Percentiles rank a stretch among this genome's conserved stretches.
phyloP scores from a whole-genome alignment of 2,329 filamentous ascomycete genomes.

The Clarireedia sp. region DNA sequence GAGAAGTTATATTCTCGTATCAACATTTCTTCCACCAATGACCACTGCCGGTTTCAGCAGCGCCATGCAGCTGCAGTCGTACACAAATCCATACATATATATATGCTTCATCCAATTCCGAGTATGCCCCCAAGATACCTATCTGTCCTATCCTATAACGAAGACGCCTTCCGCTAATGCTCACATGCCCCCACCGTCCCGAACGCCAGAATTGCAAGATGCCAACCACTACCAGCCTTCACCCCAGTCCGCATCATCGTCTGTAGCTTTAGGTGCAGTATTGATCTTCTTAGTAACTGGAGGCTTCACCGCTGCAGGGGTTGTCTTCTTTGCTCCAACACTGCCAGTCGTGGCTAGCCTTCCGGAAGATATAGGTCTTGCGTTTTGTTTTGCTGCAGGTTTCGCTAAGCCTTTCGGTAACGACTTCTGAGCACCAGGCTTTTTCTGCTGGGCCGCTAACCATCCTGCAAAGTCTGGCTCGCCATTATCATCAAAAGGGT shows the following conservation, averaged over 20 bases:
- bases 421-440: slow-evolving; percentile 43
- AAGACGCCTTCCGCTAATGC: slow-evolving; percentile 2
- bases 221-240: slow-evolving; percentile 50
- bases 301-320: slow-evolving; percentile 16
- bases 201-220: not conserved
- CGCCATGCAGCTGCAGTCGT: not conserved
- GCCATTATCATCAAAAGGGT: slow-evolving; percentile 69
- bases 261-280: slow-evolving; percentile 53
- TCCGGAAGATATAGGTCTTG: slow-evolving; percentile 28
- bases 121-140: not conserved
- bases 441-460: slow-evolving; percentile 82
- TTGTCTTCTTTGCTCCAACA: slow-evolving; percentile 26
- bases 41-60: not conserved
- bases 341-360: slow-evolving; percentile 32
- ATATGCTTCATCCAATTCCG: not conserved
- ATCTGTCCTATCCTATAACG: not conserved
- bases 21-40: not conserved
- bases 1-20: not conserved
- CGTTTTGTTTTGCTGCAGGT: slow-evolving; percentile 29
- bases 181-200: not conserved
- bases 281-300: slow-evolving; percentile 56
- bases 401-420: slow-evolving; percentile 81
- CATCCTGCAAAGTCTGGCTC: slow-evolving; percentile 96
- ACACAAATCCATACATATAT: not conserved
- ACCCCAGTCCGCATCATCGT: slow-evolving; percentile 54